Conservation (phyloP, 768 basidiomycete species). For the Cystobasidium tubakii region DNA sequence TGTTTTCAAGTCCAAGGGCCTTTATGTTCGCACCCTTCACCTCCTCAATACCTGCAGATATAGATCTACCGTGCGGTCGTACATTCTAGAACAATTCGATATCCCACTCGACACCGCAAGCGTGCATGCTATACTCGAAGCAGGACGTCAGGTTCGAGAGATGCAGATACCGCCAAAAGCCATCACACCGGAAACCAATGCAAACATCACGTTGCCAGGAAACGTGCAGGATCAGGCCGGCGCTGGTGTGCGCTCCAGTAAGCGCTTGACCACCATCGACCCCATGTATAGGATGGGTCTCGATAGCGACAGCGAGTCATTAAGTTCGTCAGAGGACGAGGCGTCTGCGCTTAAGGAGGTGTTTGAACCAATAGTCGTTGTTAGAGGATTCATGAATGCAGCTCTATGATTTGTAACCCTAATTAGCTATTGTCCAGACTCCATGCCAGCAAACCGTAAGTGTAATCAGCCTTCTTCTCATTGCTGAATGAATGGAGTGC, state of each 20-base stretch:
- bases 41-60: conserved; percentile 83
- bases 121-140: conserved; percentile 6
- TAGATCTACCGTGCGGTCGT: conserved; percentile 82
- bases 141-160: background rate
- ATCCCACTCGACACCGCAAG: background rate
- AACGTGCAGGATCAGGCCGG: background rate
- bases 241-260: background rate
- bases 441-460: no score
- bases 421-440: no score
- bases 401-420: no score
- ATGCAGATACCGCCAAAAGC: background rate
- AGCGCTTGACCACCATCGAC: background rate
- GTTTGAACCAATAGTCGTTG: conserved; percentile 19
- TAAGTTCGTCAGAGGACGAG: background rate
- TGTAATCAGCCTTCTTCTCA: no score
- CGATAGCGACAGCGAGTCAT: conserved; percentile 13
- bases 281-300: conserved; percentile 14
- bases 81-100: conserved; percentile 87
- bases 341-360: conserved; percentile 9
- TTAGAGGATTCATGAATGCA: conserved; percentile 32
- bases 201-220: background rate
- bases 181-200: background rate
- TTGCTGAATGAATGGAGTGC: no score
- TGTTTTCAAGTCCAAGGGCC: conserved; percentile 68
- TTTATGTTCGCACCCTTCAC: conserved; percentile 78